These are phyloP conservation scores for Nakazawaea pomicola DNA, from an alignment of 805 yeast species.

Conservation along the genomic window DNA sequence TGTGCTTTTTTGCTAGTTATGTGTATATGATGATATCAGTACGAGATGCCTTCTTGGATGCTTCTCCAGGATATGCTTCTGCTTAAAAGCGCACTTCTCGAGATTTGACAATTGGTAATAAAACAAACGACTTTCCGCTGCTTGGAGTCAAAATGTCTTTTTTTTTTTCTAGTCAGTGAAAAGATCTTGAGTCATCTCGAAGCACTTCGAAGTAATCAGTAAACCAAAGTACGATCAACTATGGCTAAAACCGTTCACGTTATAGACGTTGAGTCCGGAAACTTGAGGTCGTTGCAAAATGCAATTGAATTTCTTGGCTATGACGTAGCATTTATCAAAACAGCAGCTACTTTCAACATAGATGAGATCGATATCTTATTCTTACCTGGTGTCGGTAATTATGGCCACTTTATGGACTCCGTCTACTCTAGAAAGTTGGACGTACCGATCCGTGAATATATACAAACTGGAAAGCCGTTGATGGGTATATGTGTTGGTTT, in stretches of 20 bases:
- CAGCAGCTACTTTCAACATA: conserved; percentile 49
- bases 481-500: conserved; percentile 99
- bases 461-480: conserved; percentile 72
- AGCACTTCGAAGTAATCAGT: no score
- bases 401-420: conserved; percentile 85
- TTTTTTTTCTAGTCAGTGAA: no score
- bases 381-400: conserved; percentile 97
- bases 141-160: no score
- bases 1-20: no score
- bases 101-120: no score
- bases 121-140: no score
- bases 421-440: conserved; percentile 57
- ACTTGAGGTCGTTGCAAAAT: conserved; percentile 81
- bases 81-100: no score
- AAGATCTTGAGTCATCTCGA: conserved; percentile 1
- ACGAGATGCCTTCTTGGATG: no score
- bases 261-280: conserved; percentile 93
- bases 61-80: no score
- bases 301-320: conserved; percentile 80
- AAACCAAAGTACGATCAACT: no score
- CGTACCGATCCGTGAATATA: conserved; percentile 61
- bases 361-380: conserved; percentile 52
- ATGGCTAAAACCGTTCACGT: conserved; percentile 43
- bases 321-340: conserved; percentile 54
- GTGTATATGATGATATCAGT: no score